A percentile compares a stretch with the other conserved stretches of the same genome.
These are phyloP conservation scores for Botrytis sinoallii DNA, from an alignment of 2,329 filamentous ascomycete species.

Conservation along the genomic window DNA sequence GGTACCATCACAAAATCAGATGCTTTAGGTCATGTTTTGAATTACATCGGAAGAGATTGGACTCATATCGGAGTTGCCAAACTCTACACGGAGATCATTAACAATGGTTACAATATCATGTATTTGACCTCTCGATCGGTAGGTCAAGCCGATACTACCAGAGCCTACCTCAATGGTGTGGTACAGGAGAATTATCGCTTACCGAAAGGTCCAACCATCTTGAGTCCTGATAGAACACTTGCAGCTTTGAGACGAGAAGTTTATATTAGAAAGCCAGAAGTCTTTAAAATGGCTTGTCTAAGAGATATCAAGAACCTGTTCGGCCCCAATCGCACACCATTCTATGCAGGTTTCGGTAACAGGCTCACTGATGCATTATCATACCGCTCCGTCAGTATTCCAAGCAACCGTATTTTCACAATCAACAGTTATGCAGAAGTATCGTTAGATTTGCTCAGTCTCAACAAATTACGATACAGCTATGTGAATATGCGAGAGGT, in stretches of 20 bases:
- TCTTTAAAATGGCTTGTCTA: constrained; percentile 99
- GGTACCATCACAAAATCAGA: constrained; percentile 98
- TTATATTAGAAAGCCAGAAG: constrained; percentile 92
- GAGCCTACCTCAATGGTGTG: constrained; percentile 86
- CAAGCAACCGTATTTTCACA: constrained; percentile 90
- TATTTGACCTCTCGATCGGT: constrained; percentile 94
- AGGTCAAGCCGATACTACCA: constrained; percentile 86
- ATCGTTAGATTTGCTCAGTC: constrained; percentile 79
- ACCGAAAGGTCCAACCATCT: constrained; percentile 87
- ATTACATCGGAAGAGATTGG: constrained; percentile 97
- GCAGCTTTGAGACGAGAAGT: constrained; percentile 88
- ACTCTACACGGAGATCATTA: constrained; percentile 90
- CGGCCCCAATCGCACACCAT: constrained; percentile 71
- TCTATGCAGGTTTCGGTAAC: constrained; percentile 97
- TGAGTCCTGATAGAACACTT: constrained; percentile 92
- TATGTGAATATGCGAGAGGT: constrained; percentile 97
- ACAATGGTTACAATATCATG: constrained; percentile 98
- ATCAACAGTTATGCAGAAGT: constrained; percentile 99
- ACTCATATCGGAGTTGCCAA: constrained; percentile 96
- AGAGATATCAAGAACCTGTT: constrained; percentile 92
- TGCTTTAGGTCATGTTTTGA: constrained; percentile 87
- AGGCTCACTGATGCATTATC: constrained; percentile 93
- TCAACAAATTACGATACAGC: constrained; percentile 94
- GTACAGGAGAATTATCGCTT: constrained; percentile 82
- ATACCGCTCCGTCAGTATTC: constrained; percentile 94